Evolutionary conservation across 176 grass and related monocot species (phyloP).

Genomic region (Thalia dealbata): DNA sequence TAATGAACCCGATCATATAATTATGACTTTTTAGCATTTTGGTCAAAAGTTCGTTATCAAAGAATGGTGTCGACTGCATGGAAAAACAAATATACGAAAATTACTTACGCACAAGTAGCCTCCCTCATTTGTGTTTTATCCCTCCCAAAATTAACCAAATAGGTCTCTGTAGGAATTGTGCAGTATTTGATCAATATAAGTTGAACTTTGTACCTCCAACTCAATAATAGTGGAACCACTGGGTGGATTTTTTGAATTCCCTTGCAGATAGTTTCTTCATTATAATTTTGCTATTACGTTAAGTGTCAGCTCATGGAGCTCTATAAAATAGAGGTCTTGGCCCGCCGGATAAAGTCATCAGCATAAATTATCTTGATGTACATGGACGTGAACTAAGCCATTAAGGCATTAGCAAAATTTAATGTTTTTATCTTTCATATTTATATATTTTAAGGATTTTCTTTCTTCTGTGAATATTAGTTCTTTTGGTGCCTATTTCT

Average conservation of each 20-base stretch:
- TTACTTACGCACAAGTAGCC: not conserved
- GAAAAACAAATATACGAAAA: not conserved
- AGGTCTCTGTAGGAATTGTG: not conserved
- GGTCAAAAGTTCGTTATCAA: not conserved
- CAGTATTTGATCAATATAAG: not conserved
- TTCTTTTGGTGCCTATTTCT: not conserved
- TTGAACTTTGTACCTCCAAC: not conserved
- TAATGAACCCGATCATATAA: too few relatives aligned
- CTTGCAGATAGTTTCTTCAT: not conserved
- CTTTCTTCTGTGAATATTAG: not conserved
- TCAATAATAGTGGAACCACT: not conserved
- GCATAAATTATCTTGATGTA: not conserved
- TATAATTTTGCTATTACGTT: not conserved
- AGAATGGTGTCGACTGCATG: not conserved
- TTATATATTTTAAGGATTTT: too few relatives aligned
- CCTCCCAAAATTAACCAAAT: too few relatives aligned
- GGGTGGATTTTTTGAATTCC: not conserved
- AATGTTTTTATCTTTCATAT: not conserved
- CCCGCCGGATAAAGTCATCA: not conserved
- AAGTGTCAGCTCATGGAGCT: not conserved
- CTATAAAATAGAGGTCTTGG: not conserved
- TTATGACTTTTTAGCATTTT: not conserved
- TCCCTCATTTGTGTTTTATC: not conserved
- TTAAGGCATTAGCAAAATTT: not conserved
- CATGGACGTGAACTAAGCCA: not conserved